Conservation (phyloP, 1,139 yeast species). For the Debaryomyces udenii region DNA sequence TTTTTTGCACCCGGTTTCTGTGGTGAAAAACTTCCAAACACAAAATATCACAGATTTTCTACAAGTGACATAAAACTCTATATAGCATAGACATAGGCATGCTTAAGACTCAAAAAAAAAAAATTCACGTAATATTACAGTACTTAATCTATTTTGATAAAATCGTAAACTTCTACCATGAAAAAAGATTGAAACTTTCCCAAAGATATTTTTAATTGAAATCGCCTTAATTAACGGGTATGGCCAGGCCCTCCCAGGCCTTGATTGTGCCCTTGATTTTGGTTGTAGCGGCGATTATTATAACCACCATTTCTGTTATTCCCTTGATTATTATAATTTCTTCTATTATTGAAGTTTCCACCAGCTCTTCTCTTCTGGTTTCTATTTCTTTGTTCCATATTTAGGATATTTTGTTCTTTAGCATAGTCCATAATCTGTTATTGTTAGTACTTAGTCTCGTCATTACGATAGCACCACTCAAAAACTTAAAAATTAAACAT, state of each 20-base stretch:
- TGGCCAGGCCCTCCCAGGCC: constrained; percentile 8
- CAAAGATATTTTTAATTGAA: neutral
- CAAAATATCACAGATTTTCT: neutral
- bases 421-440: constrained; percentile 77
- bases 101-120: neutral
- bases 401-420: constrained; percentile 63
- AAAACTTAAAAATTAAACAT: constrained; percentile 10
- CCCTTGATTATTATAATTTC: constrained; percentile 15
- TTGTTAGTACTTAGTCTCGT: constrained; percentile 16
- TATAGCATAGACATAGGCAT: neutral
- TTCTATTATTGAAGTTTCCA: constrained; percentile 21
- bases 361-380: constrained; percentile 48
- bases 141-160: constrained; percentile 11
- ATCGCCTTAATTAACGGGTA: constrained; percentile 5
- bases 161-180: constrained; percentile 9
- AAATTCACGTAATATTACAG: constrained; percentile 13
- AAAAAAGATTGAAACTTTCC: neutral
- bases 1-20: constrained; percentile 6
- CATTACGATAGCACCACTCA: too few species aligned
- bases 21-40: constrained; percentile 1
- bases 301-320: constrained; percentile 15
- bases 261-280: constrained; percentile 10
- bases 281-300: constrained; percentile 16
- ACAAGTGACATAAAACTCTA: neutral
- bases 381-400: constrained; percentile 55